phyloP scores from a whole-genome alignment of 805 yeast genomes.

The Candida maesae region DNA sequence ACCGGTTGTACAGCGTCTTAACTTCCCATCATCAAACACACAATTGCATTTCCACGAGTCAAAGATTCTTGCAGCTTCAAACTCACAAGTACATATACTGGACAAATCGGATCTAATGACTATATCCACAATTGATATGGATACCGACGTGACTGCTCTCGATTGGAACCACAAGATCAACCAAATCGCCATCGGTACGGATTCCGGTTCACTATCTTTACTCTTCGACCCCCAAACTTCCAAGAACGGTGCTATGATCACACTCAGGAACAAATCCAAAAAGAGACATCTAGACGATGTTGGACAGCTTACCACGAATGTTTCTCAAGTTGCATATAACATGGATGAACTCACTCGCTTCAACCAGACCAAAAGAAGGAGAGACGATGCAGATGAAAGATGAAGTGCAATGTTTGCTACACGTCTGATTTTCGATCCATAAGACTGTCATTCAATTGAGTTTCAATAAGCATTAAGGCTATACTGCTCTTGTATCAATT shows the following conservation, averaged over 20 bases:
- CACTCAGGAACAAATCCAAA: constrained; percentile 20
- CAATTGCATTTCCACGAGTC: not conserved
- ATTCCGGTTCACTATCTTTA: constrained; percentile 11
- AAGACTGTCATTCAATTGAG: no score
- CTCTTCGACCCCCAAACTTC: constrained; percentile 23
- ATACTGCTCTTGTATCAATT: no score
- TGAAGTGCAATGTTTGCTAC: no score
- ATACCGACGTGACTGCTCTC: constrained; percentile 12
- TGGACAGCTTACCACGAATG: constrained; percentile 6
- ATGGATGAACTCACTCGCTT: constrained; percentile 19
- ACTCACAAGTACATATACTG: constrained; percentile 11
- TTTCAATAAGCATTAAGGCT: no score
- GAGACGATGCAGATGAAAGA: not conserved
- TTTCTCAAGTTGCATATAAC: constrained; percentile 15
- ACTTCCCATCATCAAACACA: constrained; percentile 5
- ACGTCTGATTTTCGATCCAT: no score
- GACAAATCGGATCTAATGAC: constrained; percentile 22
- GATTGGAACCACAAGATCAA: constrained; percentile 22
- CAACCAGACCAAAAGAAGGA: constrained; percentile 13
- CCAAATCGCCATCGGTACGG: constrained; percentile 25
- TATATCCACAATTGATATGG: constrained; percentile 6
- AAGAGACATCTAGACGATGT: constrained; percentile 17
- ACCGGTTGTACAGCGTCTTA: constrained; percentile 18
- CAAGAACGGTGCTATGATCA: constrained; percentile 18
- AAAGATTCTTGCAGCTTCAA: not conserved